Percentiles rank a stretch among this genome's conserved stretches.
These are phyloP conservation scores for Wickerhamomyces bovis DNA, from an alignment of 805 yeast genomes.

Conservation along the genomic window DNA sequence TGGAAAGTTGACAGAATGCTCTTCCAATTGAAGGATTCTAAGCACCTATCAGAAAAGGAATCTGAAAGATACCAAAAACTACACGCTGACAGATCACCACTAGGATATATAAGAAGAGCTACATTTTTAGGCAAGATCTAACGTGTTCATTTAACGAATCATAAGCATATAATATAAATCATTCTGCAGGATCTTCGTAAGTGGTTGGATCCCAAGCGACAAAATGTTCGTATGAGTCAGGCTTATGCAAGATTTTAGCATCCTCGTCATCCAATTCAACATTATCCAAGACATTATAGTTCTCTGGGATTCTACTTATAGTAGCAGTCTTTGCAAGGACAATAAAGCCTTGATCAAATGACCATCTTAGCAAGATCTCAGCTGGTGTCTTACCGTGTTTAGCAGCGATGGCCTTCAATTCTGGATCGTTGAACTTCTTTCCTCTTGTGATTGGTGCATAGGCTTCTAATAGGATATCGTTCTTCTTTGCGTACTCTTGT, in stretches of 20 bases:
- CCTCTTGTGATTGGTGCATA: slow-evolving; percentile 77
- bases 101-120: slow-evolving; percentile 12
- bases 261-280: slow-evolving; percentile 19
- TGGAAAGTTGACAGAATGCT: slow-evolving; percentile 41
- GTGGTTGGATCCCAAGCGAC: slow-evolving; percentile 21
- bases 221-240: slow-evolving; percentile 14
- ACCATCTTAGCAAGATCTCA: slow-evolving; percentile 19
- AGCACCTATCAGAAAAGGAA: neutral
- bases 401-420: slow-evolving; percentile 41
- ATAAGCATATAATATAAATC: neutral
- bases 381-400: slow-evolving; percentile 24
- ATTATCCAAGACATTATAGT: slow-evolving; percentile 19
- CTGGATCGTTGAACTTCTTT: slow-evolving; percentile 47
- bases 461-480: slow-evolving; percentile 62
- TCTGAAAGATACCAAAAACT: neutral
- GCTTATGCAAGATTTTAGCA: slow-evolving; percentile 13
- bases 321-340: slow-evolving; percentile 19
- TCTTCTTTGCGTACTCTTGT: slow-evolving; percentile 49
- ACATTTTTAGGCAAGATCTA: slow-evolving; percentile 6
- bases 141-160: neutral
- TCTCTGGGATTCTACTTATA: slow-evolving; percentile 11
- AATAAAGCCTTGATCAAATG: slow-evolving; percentile 19
- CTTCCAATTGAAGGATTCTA: slow-evolving; percentile 10
- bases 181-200: neutral
- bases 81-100: neutral